Percentiles rank a stretch among this genome's conserved stretches.
These are phyloP conservation scores for Phytophthora sp. DNA, from an alignment of 352 stramenopile genomes.

Conservation along the genomic window DNA sequence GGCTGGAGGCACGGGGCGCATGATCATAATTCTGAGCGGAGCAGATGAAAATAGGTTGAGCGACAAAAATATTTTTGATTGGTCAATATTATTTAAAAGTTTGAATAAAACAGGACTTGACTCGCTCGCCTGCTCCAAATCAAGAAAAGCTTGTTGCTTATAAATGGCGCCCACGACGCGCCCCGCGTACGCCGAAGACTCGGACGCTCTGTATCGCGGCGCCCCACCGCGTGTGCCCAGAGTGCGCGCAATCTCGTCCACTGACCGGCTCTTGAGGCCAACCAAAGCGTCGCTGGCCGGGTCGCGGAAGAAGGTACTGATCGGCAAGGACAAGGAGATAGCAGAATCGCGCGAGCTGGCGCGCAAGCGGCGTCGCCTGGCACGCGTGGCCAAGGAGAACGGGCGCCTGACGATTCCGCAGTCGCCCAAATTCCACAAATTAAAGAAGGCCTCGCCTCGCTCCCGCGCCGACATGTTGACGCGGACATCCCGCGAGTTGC, in stretches of 20 bases:
- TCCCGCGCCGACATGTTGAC: slow-evolving; percentile 54
- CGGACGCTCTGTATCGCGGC: slow-evolving; percentile 56
- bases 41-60: not conserved
- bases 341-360: slow-evolving; percentile 44
- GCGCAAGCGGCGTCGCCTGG: slow-evolving; percentile 37
- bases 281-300: slow-evolving; percentile 62
- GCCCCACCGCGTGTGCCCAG: slow-evolving; percentile 50
- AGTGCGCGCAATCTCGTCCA: slow-evolving; percentile 61
- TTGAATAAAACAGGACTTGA: not conserved
- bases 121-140: slow-evolving; percentile 4
- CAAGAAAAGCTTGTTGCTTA: slow-evolving; percentile 25
- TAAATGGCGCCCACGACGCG: slow-evolving; percentile 29
- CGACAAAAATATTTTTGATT: no score
- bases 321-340: slow-evolving; percentile 49
- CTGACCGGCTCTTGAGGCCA: slow-evolving; percentile 64
- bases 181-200: slow-evolving; percentile 43
- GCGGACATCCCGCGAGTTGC: slow-evolving; percentile 71
- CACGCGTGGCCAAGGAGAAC: slow-evolving; percentile 57
- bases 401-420: slow-evolving; percentile 69
- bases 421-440: slow-evolving; percentile 68
- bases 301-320: slow-evolving; percentile 49
- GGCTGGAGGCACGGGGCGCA: slow-evolving; percentile 16
- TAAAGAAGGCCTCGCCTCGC: slow-evolving; percentile 43
- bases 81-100: slow-evolving; percentile 47
- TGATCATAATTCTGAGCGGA: no score